Conservation (phyloP, 176 grass and related monocot genomes). For the Eleusine indica region DNA sequence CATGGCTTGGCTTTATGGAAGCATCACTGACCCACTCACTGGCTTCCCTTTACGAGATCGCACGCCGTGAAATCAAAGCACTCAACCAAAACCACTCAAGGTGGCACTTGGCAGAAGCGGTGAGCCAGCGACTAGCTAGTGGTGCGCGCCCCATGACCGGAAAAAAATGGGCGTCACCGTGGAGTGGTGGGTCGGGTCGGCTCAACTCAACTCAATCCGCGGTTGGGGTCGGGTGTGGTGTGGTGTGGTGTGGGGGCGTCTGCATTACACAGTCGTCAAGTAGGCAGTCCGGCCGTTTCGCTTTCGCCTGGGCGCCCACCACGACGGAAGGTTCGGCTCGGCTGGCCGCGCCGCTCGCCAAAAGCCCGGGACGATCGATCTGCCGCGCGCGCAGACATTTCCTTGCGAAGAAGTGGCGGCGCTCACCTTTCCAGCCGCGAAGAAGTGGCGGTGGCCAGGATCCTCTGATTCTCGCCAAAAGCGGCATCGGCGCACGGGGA, state of each 20-base stretch:
- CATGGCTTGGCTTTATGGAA: constrained; percentile 37
- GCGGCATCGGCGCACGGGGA: constrained; percentile 13
- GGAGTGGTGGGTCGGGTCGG: not conserved
- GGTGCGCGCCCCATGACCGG: constrained; percentile 1
- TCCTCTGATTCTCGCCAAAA: not conserved
- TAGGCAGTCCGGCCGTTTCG: not conserved
- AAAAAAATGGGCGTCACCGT: constrained; percentile 7
- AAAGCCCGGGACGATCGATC: not conserved
- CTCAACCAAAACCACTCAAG: not conserved
- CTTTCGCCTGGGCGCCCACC: constrained; percentile 2
- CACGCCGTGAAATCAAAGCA: constrained; percentile 2
- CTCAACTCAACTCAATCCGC: constrained; percentile 12
- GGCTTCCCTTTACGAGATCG: not conserved
- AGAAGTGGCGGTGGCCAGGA: not conserved
- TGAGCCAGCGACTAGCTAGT: not conserved
- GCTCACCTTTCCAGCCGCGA: constrained; percentile 39
- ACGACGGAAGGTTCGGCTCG: constrained; percentile 15
- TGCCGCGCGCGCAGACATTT: not conserved
- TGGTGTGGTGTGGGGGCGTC: not conserved
- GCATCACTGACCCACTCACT: constrained; percentile 39
- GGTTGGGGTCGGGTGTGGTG: not conserved
- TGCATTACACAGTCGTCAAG: not conserved
- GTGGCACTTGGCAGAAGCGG: not conserved
- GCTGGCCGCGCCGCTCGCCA: not conserved
- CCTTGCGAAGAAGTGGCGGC: not conserved